Percentiles rank a stretch among this genome's conserved stretches.
These are phyloP conservation scores for Aspergillus glaucus DNA, from an alignment of 2,329 filamentous ascomycete genomes.

Conservation along the genomic window DNA sequence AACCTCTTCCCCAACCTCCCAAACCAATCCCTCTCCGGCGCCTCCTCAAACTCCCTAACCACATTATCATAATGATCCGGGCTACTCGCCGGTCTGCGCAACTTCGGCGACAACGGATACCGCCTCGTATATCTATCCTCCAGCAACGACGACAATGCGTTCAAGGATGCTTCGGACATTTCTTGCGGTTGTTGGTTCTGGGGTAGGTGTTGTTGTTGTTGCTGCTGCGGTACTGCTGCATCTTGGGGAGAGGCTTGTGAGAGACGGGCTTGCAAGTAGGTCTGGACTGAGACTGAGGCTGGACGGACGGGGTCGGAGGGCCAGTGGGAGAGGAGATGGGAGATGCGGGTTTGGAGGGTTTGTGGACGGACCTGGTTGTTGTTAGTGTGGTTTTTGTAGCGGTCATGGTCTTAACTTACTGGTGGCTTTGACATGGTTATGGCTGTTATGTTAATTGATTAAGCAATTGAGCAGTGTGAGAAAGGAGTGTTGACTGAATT, in stretches of 20 bases:
- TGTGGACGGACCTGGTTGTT: conserved; percentile 8
- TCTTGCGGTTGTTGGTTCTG: conserved; percentile 15
- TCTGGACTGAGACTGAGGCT: conserved; percentile 40
- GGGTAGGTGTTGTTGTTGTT: neutral
- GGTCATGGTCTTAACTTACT: conserved; percentile 13
- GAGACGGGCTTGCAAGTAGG: conserved; percentile 33
- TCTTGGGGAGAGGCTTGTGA: conserved; percentile 16
- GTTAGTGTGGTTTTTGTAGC: conserved; percentile 7
- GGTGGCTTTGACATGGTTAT: conserved; percentile 23
- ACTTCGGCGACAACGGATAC: conserved; percentile 42
- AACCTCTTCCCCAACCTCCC: conserved; percentile 41
- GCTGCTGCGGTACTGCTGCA: conserved; percentile 6
- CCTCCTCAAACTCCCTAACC: conserved; percentile 48
- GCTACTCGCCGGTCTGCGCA: conserved; percentile 47
- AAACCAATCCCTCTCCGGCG: conserved; percentile 45
- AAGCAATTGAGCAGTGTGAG: neutral
- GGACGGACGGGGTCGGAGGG: conserved; percentile 40
- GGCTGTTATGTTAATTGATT: neutral
- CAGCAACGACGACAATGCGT: conserved; percentile 55
- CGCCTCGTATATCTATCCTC: conserved; percentile 51
- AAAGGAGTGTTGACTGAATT: neutral
- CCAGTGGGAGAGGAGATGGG: conserved; percentile 40
- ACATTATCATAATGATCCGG: conserved; percentile 49
- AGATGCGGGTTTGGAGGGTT: conserved; percentile 30
- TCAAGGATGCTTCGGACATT: conserved; percentile 39